phyloP scores from a whole-genome alignment of 225 moss, liverwort and hornwort genomes.

The Bryoerythrophyllum caledonicum region DNA sequence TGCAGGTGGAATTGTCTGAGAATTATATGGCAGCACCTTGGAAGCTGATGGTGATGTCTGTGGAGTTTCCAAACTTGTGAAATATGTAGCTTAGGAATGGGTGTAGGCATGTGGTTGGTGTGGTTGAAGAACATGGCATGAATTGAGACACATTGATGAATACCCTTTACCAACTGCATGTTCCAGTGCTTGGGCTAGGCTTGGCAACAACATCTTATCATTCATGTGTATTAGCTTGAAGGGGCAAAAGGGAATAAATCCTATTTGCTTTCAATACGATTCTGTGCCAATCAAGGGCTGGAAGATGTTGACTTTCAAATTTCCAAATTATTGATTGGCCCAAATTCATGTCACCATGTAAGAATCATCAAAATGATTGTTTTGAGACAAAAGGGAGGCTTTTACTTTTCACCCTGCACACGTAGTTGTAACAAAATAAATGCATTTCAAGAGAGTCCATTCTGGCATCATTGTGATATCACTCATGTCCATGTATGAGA shows the following conservation, averaged over 20 bases:
- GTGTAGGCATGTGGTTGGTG: slow-evolving; percentile 22
- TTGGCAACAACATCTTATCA: slow-evolving; percentile 15
- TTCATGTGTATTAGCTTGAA: slow-evolving; percentile 7
- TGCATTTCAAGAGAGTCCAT: not conserved
- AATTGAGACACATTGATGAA: slow-evolving; percentile 24
- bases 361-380: not conserved
- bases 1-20: not conserved
- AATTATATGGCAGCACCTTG: not conserved
- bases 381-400: not conserved
- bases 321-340: not conserved
- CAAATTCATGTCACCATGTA: not conserved
- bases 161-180: slow-evolving; percentile 2
- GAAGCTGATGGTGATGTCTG: not conserved
- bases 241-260: not conserved
- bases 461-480: not conserved
- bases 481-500: not conserved
- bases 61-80: not conserved
- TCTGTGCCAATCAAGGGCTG: not conserved
- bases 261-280: not conserved
- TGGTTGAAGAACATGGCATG: slow-evolving; percentile 24
- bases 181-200: not conserved
- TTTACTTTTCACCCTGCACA: not conserved
- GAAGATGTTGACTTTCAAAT: slow-evolving; percentile 11
- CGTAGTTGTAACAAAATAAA: too few relatives aligned
- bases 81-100: not conserved